Base-by-base conservation (phyloP, 768 basidiomycete species). In the Hypholoma sublateritium region DNA sequence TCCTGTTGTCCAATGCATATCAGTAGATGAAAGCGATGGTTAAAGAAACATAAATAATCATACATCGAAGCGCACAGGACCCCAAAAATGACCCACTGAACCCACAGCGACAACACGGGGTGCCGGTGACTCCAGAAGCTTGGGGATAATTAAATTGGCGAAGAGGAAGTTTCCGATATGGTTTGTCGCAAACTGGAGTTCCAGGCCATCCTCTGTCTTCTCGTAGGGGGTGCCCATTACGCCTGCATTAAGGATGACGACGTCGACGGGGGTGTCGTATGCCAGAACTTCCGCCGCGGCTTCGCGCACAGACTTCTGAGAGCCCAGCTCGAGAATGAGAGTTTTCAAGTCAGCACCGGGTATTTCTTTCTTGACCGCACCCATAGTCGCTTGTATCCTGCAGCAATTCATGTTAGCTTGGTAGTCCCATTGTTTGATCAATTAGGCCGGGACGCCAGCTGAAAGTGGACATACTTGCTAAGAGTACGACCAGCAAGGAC, bases 121-220 rank as follows among this genome's bases (percentile, higher is more conserved):
- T 34, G 32, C 48, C 7, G 28, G 11, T 21, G 48, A 32, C 48
- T 50, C 8, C 28, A 50, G 48, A 36, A 50, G 48, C 12, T 50
- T 50, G n/a, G 48, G 4, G 12, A 50, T 21, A 13, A 50, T 50
- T 16, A 50, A 34, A 21, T 50, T 50, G 48, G 34, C 19, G 9
- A 50, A 50, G 11, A 50, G 48, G 34, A 50, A 50, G 17, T 36
- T 50, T 14, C 48, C 48, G 19, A 50, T 50, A 21, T 50, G 48
- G 34, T 50, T 50, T 19, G 48, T 50, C 3, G 48, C 48, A 22
- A 50, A 35, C 28, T 50, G 48, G 4, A 50, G 48, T n/a, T 50
- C 48, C 1, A 50, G 16, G 11, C 48, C 48, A 37, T 50, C 48
- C 35, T 50, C 48, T 9, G 28, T 34, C 19, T 50, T 50, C 48